Percentiles rank a stretch among this genome's conserved stretches.
Conservation (phyloP, 345 rosid species). For the Linum tenue region DNA sequence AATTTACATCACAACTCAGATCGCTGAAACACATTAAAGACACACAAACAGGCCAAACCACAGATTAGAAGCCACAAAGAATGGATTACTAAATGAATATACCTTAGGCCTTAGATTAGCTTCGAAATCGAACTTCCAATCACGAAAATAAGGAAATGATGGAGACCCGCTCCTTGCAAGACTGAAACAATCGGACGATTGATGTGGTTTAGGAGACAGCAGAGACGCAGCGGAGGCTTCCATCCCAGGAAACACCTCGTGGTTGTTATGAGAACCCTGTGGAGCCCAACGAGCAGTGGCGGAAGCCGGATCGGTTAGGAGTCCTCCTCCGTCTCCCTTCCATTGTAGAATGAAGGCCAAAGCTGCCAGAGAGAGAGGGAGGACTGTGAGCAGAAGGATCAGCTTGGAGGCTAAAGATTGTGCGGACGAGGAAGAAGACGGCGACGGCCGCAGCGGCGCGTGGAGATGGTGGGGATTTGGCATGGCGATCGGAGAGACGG, state of each 20-base stretch:
- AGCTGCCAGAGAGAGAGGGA: constrained; percentile 78
- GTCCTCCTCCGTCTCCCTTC: constrained; percentile 54
- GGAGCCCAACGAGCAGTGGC: constrained; percentile 49
- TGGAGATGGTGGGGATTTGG: constrained; percentile 54
- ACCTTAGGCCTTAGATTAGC: constrained; percentile 62
- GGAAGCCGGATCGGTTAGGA: constrained; percentile 47
- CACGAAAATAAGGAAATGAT: constrained; percentile 64
- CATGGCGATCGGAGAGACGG: constrained; percentile 31
- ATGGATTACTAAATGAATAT: neutral
- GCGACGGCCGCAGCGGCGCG: constrained; percentile 26
- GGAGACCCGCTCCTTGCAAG: constrained; percentile 65
- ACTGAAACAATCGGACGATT: constrained; percentile 47
- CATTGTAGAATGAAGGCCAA: constrained; percentile 87
- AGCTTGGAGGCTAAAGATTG: constrained; percentile 51
- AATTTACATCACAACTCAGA: neutral
- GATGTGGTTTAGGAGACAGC: constrained; percentile 46
- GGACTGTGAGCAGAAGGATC: constrained; percentile 66
- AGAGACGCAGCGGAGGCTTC: constrained; percentile 44
- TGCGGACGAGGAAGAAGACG: constrained; percentile 33
- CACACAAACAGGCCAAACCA: neutral
- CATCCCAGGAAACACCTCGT: constrained; percentile 85
- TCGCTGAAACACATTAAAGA: neutral
- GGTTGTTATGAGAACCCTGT: constrained; percentile 43
- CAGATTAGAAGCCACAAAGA: neutral
- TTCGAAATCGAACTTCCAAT: constrained; percentile 65